phyloP scores from a whole-genome alignment of 2,329 filamentous ascomycete genomes.

The Fusarium beomiforme region DNA sequence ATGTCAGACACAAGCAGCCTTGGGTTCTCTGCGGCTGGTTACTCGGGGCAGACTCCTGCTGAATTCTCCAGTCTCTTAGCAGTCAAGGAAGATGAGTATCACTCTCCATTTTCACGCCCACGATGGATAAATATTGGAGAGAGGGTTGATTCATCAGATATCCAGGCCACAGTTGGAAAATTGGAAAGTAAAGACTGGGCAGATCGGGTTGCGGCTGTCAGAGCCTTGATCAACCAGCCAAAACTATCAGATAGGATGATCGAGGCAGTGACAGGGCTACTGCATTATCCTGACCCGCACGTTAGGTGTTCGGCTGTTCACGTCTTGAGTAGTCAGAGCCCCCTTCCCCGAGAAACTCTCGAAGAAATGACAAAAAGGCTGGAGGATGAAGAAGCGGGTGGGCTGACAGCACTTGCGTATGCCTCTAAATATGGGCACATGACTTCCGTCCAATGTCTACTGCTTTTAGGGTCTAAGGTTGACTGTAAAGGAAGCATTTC shows the following conservation, averaged over 20 bases:
- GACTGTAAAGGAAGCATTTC: not conserved
- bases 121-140: not conserved
- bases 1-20: not conserved
- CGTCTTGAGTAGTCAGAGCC: not conserved
- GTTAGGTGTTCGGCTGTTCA: not conserved
- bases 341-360: not conserved
- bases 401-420: not conserved
- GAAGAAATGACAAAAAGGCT: not conserved
- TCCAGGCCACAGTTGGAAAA: not conserved
- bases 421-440: not conserved
- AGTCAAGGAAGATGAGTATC: not conserved
- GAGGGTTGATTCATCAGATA: not conserved
- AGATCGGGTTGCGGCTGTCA: not conserved
- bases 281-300: not conserved
- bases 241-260: not conserved
- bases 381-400: not conserved
- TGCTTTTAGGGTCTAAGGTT: not conserved
- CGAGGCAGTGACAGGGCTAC: not conserved
- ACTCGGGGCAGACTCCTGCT: not conserved
- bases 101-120: too few species aligned
- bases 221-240: not conserved
- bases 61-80: not conserved
- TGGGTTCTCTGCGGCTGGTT: not conserved
- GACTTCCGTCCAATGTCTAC: not conserved
- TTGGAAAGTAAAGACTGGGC: not conserved